Evolutionary conservation across 176 grass and related monocot species (phyloP).

Genomic region (Paspalum notatum): DNA sequence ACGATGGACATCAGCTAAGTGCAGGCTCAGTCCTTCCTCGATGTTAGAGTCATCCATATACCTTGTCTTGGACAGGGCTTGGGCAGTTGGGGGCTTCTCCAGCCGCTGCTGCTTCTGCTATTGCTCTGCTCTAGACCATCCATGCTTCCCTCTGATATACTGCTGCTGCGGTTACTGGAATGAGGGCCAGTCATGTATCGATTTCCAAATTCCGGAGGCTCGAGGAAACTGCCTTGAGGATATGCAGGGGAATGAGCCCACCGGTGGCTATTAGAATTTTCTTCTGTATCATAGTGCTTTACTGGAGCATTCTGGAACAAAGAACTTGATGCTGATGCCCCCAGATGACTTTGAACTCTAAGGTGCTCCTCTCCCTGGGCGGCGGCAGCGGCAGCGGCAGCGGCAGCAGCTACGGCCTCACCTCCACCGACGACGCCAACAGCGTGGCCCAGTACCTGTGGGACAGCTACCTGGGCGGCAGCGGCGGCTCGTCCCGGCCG

Average conservation of each 20-base stretch:
- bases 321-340: conserved; percentile 73
- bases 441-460: conserved; percentile 70
- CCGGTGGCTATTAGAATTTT: conserved; percentile 44
- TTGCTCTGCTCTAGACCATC: conserved; percentile 43
- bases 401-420: conserved; percentile 41
- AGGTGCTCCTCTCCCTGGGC: conserved; percentile 78
- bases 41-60: conserved; percentile 68
- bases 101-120: conserved; percentile 28
- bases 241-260: conserved; percentile 44
- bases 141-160: conserved; percentile 37
- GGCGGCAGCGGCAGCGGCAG: too few relatives aligned
- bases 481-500: conserved; percentile 38
- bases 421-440: conserved; percentile 57
- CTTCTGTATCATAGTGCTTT: conserved; percentile 23
- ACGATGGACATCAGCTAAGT: conserved; percentile 57
- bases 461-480: conserved; percentile 66
- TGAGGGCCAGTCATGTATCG: conserved; percentile 20
- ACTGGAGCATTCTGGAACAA: conserved; percentile 46
- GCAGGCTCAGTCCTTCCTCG: conserved; percentile 63
- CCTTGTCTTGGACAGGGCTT: conserved; percentile 59
- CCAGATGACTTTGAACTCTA: conserved; percentile 63
- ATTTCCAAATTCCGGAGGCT: conserved; percentile 58
- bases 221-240: conserved; percentile 62
- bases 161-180: conserved; percentile 48
- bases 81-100: conserved; percentile 34